Evolutionary conservation across 108 stramenopile genomes (phyloP).

Genomic region (Cyclotella choctawhatcheeana): DNA sequence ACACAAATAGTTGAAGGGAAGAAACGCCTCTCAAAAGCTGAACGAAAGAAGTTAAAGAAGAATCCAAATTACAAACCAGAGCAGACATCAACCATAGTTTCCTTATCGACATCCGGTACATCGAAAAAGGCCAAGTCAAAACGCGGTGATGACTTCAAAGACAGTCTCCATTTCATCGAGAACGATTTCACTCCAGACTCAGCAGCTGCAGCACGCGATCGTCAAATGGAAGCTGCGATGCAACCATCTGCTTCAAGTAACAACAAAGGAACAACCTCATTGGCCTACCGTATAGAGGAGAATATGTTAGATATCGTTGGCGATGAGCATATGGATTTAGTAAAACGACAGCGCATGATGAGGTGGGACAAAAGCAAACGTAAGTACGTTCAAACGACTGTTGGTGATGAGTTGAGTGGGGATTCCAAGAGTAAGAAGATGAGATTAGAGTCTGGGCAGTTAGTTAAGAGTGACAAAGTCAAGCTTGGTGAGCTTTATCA

Average conservation of each 20-base stretch:
- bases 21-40: constrained; percentile 91
- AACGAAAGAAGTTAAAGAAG: constrained; percentile 89
- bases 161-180: constrained; percentile 85
- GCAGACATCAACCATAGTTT: background rate
- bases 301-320: constrained; percentile 96
- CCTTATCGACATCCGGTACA: background rate
- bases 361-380: constrained; percentile 97
- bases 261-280: constrained; percentile 65
- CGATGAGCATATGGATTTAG: constrained; percentile 92
- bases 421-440: constrained; percentile 79
- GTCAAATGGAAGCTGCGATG: constrained; percentile 87
- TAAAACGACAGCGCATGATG: constrained; percentile 90
- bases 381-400: constrained; percentile 90
- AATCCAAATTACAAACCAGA: constrained; percentile 41
- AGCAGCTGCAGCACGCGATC: constrained; percentile 68
- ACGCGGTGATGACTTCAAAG: constrained; percentile 76
- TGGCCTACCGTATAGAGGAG: constrained; percentile 75
- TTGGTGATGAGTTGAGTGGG: constrained; percentile 81
- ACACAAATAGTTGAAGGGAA: constrained; percentile 34
- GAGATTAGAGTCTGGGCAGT: constrained; percentile 83
- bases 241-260: constrained; percentile 75
- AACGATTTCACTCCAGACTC: constrained; percentile 78
- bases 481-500: constrained; percentile 95
- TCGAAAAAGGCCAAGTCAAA: constrained; percentile 62
- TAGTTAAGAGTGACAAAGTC: constrained; percentile 88